These are phyloP conservation scores for Allantophomopsis lycopodina DNA, from an alignment of 2,329 filamentous ascomycete genomes.

Conservation along the genomic window DNA sequence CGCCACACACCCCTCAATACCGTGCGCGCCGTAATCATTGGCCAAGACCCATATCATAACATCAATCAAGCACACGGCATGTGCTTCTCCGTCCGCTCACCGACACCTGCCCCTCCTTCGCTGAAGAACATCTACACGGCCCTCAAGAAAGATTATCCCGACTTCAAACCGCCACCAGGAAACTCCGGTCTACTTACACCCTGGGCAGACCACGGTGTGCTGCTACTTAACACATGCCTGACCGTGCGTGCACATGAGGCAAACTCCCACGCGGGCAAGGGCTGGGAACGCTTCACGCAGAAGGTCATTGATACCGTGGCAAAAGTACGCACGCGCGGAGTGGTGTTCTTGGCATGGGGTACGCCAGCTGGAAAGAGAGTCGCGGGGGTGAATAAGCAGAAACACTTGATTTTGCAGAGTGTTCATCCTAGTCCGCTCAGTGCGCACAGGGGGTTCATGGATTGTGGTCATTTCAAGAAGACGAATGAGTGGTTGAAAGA, in stretches of 20 bases:
- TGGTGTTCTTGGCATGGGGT: constrained; percentile 95
- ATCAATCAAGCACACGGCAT: constrained; percentile 90
- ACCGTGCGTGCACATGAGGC: constrained; percentile 85
- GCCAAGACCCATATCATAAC: constrained; percentile 97
- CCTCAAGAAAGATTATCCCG: constrained; percentile 77
- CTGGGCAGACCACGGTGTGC: constrained; percentile 86
- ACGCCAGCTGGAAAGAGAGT: constrained; percentile 71
- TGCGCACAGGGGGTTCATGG: constrained; percentile 69
- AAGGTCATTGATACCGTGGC: constrained; percentile 80
- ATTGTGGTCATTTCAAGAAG: constrained; percentile 68
- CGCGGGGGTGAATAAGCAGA: constrained; percentile 53
- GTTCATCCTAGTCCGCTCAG: constrained; percentile 92
- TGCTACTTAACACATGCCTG: constrained; percentile 88
- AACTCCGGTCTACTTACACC: constrained; percentile 74
- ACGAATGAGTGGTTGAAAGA: constrained; percentile 73
- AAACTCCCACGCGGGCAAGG: constrained; percentile 71
- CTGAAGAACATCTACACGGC: constrained; percentile 88
- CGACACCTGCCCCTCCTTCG: constrained; percentile 77
- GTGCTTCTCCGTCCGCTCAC: constrained; percentile 86
- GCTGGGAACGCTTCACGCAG: constrained; percentile 91
- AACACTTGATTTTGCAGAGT: constrained; percentile 71
- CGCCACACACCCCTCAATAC: constrained; percentile 78
- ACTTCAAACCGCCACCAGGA: constrained; percentile 61
- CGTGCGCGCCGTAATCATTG: constrained; percentile 86
- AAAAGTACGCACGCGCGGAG: constrained; percentile 60